Evolutionary conservation across 495 filamentous ascomycete species (phyloP).

Genomic region (Cudoniella acicularis): DNA sequence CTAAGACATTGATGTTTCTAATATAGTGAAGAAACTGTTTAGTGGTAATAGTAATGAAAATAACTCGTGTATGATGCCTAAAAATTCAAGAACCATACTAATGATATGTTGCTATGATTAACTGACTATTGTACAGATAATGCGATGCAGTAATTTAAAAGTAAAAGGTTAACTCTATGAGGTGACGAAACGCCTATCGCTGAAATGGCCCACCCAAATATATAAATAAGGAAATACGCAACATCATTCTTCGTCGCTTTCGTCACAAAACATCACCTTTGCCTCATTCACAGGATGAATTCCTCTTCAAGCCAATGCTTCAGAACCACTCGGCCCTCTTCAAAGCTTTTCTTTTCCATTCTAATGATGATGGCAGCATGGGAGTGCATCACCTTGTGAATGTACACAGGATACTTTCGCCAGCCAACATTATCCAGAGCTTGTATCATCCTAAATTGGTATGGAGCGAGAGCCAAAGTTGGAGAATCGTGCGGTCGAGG

Average conservation of each 20-base stretch:
- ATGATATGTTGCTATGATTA: too few relatives aligned
- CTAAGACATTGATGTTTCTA: too few relatives aligned
- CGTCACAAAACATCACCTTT: constrained; percentile 5
- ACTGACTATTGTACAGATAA: too few relatives aligned
- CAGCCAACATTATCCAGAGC: constrained; percentile 72
- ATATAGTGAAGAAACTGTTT: too few relatives aligned
- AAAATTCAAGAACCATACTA: too few relatives aligned
- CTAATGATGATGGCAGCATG: constrained; percentile 92
- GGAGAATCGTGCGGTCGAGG: constrained; percentile 44
- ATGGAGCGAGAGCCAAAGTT: constrained; percentile 69
- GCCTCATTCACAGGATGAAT: constrained; percentile 57
- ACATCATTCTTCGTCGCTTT: not conserved
- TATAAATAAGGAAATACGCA: too few relatives aligned
- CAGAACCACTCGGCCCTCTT: constrained; percentile 75
- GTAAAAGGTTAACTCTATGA: too few relatives aligned
- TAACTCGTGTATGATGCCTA: too few relatives aligned
- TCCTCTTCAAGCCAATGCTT: constrained; percentile 75
- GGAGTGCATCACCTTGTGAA: constrained; percentile 72
- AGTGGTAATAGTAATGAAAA: too few relatives aligned
- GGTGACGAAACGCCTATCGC: too few relatives aligned
- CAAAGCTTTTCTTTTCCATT: constrained; percentile 54
- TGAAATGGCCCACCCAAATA: too few relatives aligned
- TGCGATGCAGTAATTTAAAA: too few relatives aligned
- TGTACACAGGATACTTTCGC: constrained; percentile 80
- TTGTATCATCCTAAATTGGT: constrained; percentile 80